A percentile compares a stretch with the other conserved stretches of the same genome.
Evolutionary conservation across 331 rosid species (phyloP).

Genomic region (Cydonia oblonga): DNA sequence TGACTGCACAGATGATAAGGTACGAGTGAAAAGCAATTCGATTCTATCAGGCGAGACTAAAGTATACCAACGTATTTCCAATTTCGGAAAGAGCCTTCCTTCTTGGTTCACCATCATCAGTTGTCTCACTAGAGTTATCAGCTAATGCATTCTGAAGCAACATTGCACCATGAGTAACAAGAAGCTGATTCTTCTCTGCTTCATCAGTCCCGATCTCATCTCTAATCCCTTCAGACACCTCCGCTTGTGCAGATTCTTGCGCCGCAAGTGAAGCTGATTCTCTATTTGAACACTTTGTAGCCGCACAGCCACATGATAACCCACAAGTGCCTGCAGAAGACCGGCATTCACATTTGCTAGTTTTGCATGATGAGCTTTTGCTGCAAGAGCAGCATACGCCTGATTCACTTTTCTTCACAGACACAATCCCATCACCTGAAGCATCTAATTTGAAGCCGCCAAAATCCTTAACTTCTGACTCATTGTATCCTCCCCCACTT

Average conservation of each 20-base stretch:
- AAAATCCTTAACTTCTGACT: conserved; percentile 6
- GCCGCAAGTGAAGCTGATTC: neutral
- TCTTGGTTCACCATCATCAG: conserved; percentile 26
- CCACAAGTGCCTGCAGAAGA: conserved; percentile 42
- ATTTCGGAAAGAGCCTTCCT: conserved; percentile 71
- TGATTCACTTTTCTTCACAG: conserved; percentile 1
- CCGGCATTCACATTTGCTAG: conserved; percentile 57
- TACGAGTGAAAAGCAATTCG: neutral
- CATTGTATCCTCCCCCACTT: conserved; percentile 22
- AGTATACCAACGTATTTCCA: conserved; percentile 60
- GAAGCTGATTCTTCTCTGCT: conserved; percentile 30
- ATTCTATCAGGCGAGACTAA: neutral
- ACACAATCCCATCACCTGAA: conserved; percentile 7
- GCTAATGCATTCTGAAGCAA: conserved; percentile 63
- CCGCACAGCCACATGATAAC: conserved; percentile 39
- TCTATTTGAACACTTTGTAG: conserved; percentile 52
- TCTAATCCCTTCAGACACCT: conserved; percentile 15
- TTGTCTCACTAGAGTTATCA: conserved; percentile 36
- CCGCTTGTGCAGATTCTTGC: conserved; percentile 9
- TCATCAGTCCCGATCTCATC: conserved; percentile 27
- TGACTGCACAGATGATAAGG: neutral
- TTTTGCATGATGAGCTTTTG: conserved; percentile 58
- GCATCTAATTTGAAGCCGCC: conserved; percentile 19
- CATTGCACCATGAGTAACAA: conserved; percentile 70
- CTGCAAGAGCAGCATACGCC: conserved; percentile 60